Base-by-base conservation (phyloP, 1,284 basidiomycete genomes). In the Taiwanofungus camphoratus region DNA sequence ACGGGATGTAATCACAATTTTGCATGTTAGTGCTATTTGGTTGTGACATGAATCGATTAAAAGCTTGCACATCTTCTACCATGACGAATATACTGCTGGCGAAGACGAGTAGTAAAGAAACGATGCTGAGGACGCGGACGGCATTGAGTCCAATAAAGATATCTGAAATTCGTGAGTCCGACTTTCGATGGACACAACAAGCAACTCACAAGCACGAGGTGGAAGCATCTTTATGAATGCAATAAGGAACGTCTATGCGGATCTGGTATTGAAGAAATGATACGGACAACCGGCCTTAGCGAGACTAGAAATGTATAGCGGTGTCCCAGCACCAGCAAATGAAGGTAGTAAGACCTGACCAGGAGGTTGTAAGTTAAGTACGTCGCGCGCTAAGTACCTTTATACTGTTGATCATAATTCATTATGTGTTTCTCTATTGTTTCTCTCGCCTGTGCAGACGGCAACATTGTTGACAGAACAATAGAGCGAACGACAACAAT, bases 81-180 rank as follows among this genome's bases (percentile, higher is more conserved):
- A 94, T 77, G 23, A 87, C 83, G 32, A 88, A 76, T 47, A 93
- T 81, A 51, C 86, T 91, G 61, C 86, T 87, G 13, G 85, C 70
- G 51, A 94, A 86, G 24, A 92, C 82, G 33, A 87, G 74, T 11
- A 88, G 56, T 43, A 96, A 76, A 4, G 81, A 74, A 45, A 94
- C 71, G 54, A 95, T 79, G 66, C 88, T 90, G 40, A 95, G 63
- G 18, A 75, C 63, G 31, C 92, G 87, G 52, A 89, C 71, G 54
- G 62, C 72, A 60, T 94, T 94, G 59, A 94, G 81, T 41, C 73
- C 76, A 56, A 91, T 77, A 69, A 94, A 95, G 34, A 75, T 60
- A 52, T 77, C 85, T 87, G 51, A 8, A 11, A 18, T 24, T 13
- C 36, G n/a, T 15, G 6, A 38, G 13, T 26, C 9, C 12, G 13